Evolutionary conservation across 2,329 filamentous ascomycete species (phyloP), one percentile per base, ranked within the genome.

Genomic region (Neofusicoccum umdonicola): DNA sequence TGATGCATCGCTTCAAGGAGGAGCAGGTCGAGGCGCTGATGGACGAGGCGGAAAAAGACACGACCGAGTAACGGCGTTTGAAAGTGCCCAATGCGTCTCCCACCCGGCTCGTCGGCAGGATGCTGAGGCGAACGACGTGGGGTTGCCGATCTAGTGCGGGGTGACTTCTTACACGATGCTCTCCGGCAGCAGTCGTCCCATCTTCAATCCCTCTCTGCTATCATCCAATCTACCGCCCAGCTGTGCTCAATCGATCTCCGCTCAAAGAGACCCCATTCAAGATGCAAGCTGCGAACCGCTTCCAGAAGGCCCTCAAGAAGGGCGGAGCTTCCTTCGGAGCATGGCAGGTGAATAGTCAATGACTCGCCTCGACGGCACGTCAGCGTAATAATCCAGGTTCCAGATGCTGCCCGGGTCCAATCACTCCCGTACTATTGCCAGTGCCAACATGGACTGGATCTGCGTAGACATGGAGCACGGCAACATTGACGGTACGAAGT

Each of bases 1-100:
- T 93, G 54, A 93, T 93, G 90, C 91, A 93, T 74, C 84, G 89
- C 17, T 91, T 93, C 76, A 88, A 85, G 0, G 79, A 84, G 31
- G 84, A 87, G 4, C 84, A 93, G 65, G 85, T 94, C 2, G 80
- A 86, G 66, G 82, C 81, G 17, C 85, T 88, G 73, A 92, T 93
- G 89, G 86, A 92, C 70, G 77, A 83, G 54, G 76, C 69, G 27
- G 76, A 77, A 65, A 65, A 65, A 45, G 62, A 58, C 50, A 15
- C 61, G 61, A 35, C n/a, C 54, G 39, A 57, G 39, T 44, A 19
- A 47, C 34, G 61, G 48, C 61, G 31, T 63, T 63, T 63, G 61
- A 48, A 31, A 56, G 22, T 42, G 5, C 48, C 27, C 19, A 19
- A 45, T 58, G 15, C 37, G 52, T 42, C 47, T n/a, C 47, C 12